Percentiles rank a stretch among this genome's conserved stretches.
Conservation (phyloP, 768 basidiomycete genomes). For the Amanita rimosa region DNA sequence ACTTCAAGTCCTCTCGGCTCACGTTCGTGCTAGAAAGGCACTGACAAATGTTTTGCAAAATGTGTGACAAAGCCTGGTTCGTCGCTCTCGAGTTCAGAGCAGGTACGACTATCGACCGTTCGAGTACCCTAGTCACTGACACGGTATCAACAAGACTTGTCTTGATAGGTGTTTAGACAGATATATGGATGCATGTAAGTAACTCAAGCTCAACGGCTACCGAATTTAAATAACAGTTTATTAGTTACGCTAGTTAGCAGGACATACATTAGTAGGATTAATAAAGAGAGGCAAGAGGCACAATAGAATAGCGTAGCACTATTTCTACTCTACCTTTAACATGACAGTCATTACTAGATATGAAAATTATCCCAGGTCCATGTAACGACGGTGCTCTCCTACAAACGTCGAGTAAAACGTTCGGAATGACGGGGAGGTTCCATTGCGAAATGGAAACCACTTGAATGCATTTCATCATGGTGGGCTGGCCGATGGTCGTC, state of each 20-base stretch:
- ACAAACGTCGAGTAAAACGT: not conserved
- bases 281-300: constrained; percentile 35
- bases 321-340: not conserved
- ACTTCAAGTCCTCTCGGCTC: not conserved
- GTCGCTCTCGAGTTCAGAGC: constrained; percentile 58
- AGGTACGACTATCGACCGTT: constrained; percentile 30
- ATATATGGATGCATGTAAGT: constrained; percentile 80
- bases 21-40: constrained; percentile 48
- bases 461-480: not conserved
- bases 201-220: not conserved
- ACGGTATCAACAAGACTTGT: constrained; percentile 37
- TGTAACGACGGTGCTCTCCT: not conserved
- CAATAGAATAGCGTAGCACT: constrained; percentile 2
- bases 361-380: not conserved
- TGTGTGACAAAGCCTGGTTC: constrained; percentile 69
- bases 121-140: constrained; percentile 3
- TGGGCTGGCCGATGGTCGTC: constrained; percentile 7
- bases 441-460: not conserved
- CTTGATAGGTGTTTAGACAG: constrained; percentile 67
- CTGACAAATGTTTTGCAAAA: constrained; percentile 67
- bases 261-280: constrained; percentile 50
- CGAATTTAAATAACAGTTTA: not conserved
- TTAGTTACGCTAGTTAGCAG: constrained; percentile 71
- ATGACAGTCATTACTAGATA: not conserved
- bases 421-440: not conserved